phyloP scores from a whole-genome alignment of 768 basidiomycete species.

The Lepiota subincarnata region DNA sequence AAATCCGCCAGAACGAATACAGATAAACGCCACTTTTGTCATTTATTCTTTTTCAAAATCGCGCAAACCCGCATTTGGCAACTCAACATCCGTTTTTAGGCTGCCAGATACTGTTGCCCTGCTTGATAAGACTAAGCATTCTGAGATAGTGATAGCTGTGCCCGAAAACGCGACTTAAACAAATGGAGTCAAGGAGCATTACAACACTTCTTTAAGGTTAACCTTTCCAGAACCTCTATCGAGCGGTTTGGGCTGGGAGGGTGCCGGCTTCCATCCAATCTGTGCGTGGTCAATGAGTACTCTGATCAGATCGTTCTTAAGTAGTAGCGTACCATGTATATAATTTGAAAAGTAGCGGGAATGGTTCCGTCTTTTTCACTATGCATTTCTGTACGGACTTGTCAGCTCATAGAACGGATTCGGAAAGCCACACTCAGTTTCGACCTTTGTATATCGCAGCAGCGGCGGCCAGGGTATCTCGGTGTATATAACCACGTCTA shows the following conservation, averaged over 20 bases:
- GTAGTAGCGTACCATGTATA: conserved; percentile 70
- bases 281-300: conserved; percentile 13
- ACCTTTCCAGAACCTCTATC: conserved; percentile 43
- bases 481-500: conserved; percentile 65
- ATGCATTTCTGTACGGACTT: conserved; percentile 60
- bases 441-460: conserved; percentile 91
- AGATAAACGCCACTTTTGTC: no score
- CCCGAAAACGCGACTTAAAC: not conserved
- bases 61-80: no score
- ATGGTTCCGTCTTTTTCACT: conserved; percentile 79
- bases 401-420: not conserved
- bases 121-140: no score
- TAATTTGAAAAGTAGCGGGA: conserved; percentile 94
- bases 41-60: no score
- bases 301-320: not conserved
- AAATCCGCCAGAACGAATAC: no score
- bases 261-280: conserved; percentile 47
- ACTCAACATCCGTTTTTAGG: no score
- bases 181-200: conserved; percentile 5
- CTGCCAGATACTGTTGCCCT: no score
- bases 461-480: conserved; percentile 88
- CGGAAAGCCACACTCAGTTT: not conserved
- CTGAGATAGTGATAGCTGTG: not conserved
- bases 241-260: conserved; percentile 39
- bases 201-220: conserved; percentile 39